Conservation (phyloP, 75 land plant species). For the Gnetum montanum region DNA sequence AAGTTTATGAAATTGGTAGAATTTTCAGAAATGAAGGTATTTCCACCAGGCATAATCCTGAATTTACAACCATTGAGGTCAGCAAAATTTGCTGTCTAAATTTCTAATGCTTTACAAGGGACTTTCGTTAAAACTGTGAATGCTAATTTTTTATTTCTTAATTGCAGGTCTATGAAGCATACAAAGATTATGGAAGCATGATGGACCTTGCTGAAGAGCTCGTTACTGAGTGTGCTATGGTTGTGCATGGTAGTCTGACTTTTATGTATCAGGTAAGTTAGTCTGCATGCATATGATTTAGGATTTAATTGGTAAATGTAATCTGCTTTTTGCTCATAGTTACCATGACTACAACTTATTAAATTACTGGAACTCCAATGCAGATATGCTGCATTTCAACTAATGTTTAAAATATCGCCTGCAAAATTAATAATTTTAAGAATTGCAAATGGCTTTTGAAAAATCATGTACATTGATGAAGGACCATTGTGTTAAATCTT, state of each 20-base stretch:
- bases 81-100: not conserved
- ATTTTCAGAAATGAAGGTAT: slow-evolving; percentile 93
- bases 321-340: no score
- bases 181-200: slow-evolving; percentile 87
- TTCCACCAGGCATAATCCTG: slow-evolving; percentile 93
- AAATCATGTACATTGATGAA: no score
- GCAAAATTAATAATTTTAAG: no score
- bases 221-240: slow-evolving; percentile 63
- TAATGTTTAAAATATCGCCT: no score
- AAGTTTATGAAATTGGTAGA: slow-evolving; percentile 83
- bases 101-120: no score
- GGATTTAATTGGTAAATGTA: no score
- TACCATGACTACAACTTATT: no score
- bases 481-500: no score
- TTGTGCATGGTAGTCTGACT: slow-evolving; percentile 44
- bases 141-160: slow-evolving; percentile 1
- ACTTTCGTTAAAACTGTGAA: not conserved
- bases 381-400: no score
- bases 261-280: slow-evolving; percentile 71
- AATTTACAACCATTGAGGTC: slow-evolving; percentile 93
- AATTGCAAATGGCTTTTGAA: no score
- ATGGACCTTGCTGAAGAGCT: slow-evolving; percentile 86
- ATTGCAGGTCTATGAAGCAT: slow-evolving; percentile 83
- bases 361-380: no score
- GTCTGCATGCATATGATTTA: not conserved